Evolutionary conservation across 331 rosid genomes (phyloP).

Genomic region (Pyrus hybrid): DNA sequence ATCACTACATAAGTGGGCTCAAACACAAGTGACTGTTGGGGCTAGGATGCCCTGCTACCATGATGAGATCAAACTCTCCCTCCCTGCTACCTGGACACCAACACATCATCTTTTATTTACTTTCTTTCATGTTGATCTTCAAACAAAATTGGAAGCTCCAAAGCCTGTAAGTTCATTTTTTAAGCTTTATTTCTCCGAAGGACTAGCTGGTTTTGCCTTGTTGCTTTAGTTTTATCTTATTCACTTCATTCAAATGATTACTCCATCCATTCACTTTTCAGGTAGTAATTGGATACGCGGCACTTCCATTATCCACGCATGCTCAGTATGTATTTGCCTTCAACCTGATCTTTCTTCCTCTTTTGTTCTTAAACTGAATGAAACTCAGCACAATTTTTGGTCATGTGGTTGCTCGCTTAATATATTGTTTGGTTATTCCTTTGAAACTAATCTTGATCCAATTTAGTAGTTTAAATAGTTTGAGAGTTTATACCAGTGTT

Average conservation of each 20-base stretch:
- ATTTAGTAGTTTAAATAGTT: neutral
- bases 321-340: slow-evolving; percentile 69
- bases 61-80: slow-evolving; percentile 89
- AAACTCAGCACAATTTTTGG: neutral
- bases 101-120: slow-evolving; percentile 85
- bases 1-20: slow-evolving; percentile 67
- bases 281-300: slow-evolving; percentile 84
- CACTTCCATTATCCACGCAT: slow-evolving; percentile 88
- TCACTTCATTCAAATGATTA: slow-evolving; percentile 11
- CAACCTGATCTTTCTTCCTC: slow-evolving; percentile 18
- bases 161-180: slow-evolving; percentile 65
- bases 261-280: slow-evolving; percentile 30
- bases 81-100: slow-evolving; percentile 96
- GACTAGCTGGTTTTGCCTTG: neutral
- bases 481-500: neutral
- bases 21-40: slow-evolving; percentile 89
- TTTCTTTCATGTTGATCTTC: slow-evolving; percentile 85
- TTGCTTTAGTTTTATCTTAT: slow-evolving; percentile 2
- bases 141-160: slow-evolving; percentile 91
- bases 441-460: neutral
- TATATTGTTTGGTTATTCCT: neutral
- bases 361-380: slow-evolving; percentile 1
- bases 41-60: slow-evolving; percentile 82
- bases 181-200: slow-evolving; percentile 3
- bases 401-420: neutral